These are phyloP conservation scores for Metschnikowia arizonensis DNA, from an alignment of 805 yeast genomes.

Conservation along the genomic window DNA sequence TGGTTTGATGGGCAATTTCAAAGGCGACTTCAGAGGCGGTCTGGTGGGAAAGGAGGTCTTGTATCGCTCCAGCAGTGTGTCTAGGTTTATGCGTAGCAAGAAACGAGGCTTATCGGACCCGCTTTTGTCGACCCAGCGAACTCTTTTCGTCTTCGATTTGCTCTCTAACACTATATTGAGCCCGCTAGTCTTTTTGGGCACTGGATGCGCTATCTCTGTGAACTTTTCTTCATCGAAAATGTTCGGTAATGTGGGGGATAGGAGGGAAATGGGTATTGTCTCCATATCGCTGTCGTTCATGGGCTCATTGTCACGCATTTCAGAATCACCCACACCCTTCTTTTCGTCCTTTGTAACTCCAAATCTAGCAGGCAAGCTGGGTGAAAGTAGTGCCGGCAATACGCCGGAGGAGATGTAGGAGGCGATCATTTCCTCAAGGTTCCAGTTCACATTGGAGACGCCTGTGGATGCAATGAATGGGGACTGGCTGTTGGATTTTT, in stretches of 20 bases:
- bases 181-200: conserved; percentile 17
- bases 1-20: background rate
- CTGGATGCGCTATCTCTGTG: conserved; percentile 13
- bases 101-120: conserved; percentile 25
- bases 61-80: conserved; percentile 16
- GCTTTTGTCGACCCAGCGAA: conserved; percentile 30
- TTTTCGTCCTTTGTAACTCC: conserved; percentile 2
- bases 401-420: conserved; percentile 30
- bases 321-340: background rate
- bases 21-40: background rate
- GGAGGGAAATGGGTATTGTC: conserved; percentile 27
- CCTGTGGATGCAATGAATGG: conserved; percentile 10
- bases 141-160: conserved; percentile 7
- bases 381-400: conserved; percentile 39
- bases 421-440: conserved; percentile 35
- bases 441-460: conserved; percentile 24
- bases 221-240: conserved; percentile 18
- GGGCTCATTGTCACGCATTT: conserved; percentile 8
- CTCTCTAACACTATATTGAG: conserved; percentile 8
- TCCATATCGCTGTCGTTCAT: conserved; percentile 21
- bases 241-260: conserved; percentile 34
- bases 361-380: conserved; percentile 31
- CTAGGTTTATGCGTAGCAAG: conserved; percentile 24
- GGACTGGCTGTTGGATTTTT: conserved; percentile 13
- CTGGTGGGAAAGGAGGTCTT: conserved; percentile 8